Evolutionary conservation across 441 rosid genomes (phyloP).

Genomic region (Gossypium aridum): DNA sequence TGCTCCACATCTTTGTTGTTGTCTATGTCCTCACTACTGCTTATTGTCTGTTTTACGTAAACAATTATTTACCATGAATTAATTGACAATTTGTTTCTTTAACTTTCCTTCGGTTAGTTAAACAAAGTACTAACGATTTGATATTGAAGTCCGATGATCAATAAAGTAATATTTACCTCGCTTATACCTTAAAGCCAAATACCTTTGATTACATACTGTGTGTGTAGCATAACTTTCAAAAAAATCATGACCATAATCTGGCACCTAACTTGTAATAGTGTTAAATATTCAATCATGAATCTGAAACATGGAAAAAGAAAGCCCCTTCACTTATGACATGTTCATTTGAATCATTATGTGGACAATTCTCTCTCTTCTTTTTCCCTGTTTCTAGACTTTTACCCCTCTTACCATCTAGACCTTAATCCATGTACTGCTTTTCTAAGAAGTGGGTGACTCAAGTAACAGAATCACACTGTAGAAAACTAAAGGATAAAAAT

Average conservation of each 20-base stretch:
- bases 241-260: neutral
- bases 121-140: neutral
- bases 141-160: neutral
- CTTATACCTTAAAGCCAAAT: neutral
- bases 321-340: neutral
- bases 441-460: neutral
- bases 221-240: neutral
- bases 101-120: too few species aligned
- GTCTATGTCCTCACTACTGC: too few species aligned
- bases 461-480: neutral
- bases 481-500: neutral
- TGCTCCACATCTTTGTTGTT: too few species aligned
- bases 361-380: neutral
- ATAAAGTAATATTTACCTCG: neutral
- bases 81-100: neutral
- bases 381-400: neutral
- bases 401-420: neutral
- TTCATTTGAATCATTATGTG: neutral
- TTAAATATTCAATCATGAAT: neutral
- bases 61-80: neutral
- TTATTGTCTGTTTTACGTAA: neutral
- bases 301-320: neutral
- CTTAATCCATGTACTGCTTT: neutral
- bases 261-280: neutral
- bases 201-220: neutral